Conservation (phyloP, 345 rosid genomes). For the sweet orange (Citrus sinensis) region DVS_A1.0 CM039169.1:2864001-2864500, state of each 20-base stretch:
- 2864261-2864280: slow-evolving; percentile 47
- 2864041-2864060: slow-evolving; percentile 45
- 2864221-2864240: slow-evolving; percentile 70
- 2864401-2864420: not conserved
- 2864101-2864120: too few species aligned
- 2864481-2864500: slow-evolving; percentile 63
- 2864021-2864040: slow-evolving; percentile 45
- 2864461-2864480: slow-evolving; percentile 56
- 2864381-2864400: not conserved
- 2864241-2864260: slow-evolving; percentile 53
- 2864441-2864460: slow-evolving; percentile 73
- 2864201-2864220: slow-evolving; percentile 41
- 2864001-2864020: slow-evolving; percentile 46
- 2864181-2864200: slow-evolving; percentile 39
- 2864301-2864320: slow-evolving; percentile 43
- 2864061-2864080: slow-evolving; percentile 53
- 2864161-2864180: slow-evolving; percentile 45
- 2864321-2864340: slow-evolving; percentile 56
- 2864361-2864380: not conserved
- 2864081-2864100: not conserved
- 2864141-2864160: not conserved
- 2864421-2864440: slow-evolving; percentile 3
- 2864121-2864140: not conserved
- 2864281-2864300: slow-evolving; percentile 69
- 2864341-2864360: slow-evolving; percentile 59